Evolutionary conservation across 2,329 filamentous ascomycete genomes (phyloP).

Genomic region (Fusarium palustre): DNA sequence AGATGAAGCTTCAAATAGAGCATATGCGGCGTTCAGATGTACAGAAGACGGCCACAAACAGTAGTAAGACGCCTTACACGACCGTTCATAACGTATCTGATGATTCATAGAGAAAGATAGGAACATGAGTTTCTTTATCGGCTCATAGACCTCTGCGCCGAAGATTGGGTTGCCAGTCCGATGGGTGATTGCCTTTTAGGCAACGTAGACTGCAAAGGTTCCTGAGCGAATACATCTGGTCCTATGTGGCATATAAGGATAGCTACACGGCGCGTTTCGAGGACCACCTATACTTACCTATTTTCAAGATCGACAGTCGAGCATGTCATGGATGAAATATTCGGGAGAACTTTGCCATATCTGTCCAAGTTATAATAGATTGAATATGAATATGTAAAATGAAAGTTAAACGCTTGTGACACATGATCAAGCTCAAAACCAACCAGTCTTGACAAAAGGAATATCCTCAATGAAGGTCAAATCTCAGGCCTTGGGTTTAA

Average conservation of each 20-base stretch:
- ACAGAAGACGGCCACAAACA: rapidly evolving
- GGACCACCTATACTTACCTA: no score
- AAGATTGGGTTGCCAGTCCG: background rate
- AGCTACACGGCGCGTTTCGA: no score
- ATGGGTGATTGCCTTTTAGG: background rate
- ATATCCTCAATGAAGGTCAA: rapidly evolving
- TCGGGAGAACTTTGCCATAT: no score
- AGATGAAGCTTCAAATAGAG: background rate
- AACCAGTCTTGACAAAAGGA: background rate
- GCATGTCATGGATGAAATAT: no score
- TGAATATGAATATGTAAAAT: no score
- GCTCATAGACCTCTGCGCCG: no score
- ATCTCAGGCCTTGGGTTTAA: conserved; percentile 4
- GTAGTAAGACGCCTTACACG: background rate
- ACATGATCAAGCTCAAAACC: no score
- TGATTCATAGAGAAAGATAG: background rate
- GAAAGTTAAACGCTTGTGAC: no score
- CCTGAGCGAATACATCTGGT: rapidly evolving
- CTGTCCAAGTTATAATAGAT: no score
- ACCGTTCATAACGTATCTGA: background rate
- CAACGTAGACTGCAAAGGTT: rapidly evolving
- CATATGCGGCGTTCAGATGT: background rate
- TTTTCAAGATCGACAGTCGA: no score
- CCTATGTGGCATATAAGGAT: no score
- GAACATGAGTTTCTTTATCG: background rate